Conservation (phyloP, 331 rosid genomes). For the Prunus yedoensis region DNA sequence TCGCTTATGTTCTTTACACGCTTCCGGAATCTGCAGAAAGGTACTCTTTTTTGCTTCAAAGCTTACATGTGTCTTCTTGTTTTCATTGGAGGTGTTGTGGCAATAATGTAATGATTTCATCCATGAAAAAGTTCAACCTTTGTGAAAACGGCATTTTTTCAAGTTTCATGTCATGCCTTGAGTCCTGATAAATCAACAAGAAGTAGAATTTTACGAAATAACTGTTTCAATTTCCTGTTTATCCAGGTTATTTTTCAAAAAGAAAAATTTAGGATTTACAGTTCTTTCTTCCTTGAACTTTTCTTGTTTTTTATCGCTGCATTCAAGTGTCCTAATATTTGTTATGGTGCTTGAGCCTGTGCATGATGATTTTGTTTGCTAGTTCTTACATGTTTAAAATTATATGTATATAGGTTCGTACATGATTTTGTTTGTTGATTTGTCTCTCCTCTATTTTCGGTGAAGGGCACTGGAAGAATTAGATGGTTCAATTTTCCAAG, state of each 20-base stretch:
- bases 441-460: slow-evolving; percentile 13
- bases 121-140: background rate
- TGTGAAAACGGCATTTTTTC: background rate
- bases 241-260: background rate
- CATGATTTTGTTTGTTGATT: slow-evolving; percentile 12
- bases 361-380: slow-evolving; percentile 13
- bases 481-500: slow-evolving; percentile 82
- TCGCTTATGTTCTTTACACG: slow-evolving; percentile 67
- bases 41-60: slow-evolving; percentile 37
- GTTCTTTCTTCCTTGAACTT: background rate
- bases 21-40: slow-evolving; percentile 66
- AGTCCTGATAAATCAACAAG: background rate
- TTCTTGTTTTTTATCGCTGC: background rate
- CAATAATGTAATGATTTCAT: background rate
- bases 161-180: background rate
- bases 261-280: background rate
- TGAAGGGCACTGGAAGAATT: slow-evolving; percentile 76
- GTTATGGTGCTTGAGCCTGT: background rate
- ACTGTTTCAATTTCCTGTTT: background rate
- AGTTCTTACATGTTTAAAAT: background rate
- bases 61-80: background rate
- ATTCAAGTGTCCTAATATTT: background rate
- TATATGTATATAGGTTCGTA: no score
- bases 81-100: background rate
- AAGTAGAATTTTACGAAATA: background rate